These are phyloP conservation scores for Apiospora saccharicola DNA, from an alignment of 2,329 filamentous ascomycete species.

Conservation along the genomic window DNA sequence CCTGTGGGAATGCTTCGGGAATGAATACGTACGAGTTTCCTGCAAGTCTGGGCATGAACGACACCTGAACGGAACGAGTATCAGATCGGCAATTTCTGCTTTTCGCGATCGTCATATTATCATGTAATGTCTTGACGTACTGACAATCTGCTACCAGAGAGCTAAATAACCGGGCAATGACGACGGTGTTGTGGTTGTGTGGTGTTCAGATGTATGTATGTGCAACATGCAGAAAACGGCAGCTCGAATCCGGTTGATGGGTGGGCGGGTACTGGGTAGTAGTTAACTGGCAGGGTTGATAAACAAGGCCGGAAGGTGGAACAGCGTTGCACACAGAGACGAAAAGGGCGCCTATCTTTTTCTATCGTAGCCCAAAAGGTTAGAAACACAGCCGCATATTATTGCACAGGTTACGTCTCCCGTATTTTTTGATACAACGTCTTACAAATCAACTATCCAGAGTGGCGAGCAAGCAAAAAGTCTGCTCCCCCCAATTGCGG, in stretches of 20 bases:
- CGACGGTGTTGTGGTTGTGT: neutral
- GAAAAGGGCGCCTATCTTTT: neutral
- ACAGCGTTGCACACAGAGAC: neutral
- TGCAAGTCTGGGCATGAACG: slow-evolving; percentile 6
- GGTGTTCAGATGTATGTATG: neutral
- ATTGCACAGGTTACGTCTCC: neutral
- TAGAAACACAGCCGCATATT: slow-evolving; percentile 2
- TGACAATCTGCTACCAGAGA: too few relatives aligned
- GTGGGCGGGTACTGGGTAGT: neutral
- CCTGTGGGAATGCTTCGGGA: slow-evolving; percentile 4
- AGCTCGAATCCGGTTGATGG: slow-evolving; percentile 15
- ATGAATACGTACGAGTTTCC: neutral
- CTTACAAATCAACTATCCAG: neutral
- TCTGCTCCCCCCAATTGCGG: neutral
- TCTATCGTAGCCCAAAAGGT: neutral
- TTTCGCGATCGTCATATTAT: neutral
- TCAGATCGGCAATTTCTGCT: neutral
- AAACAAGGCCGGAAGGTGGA: slow-evolving; percentile 20
- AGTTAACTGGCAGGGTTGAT: neutral
- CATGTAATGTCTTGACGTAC: neutral
- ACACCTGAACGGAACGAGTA: slow-evolving; percentile 17
- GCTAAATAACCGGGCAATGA: neutral
- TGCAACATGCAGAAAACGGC: neutral
- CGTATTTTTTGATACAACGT: neutral
- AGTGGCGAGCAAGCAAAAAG: slow-evolving; percentile 3